Percentiles rank a stretch among this genome's conserved stretches.
Conservation (phyloP, 768 basidiomycete genomes). For the Rhodotorula kratochvilovae region DNA sequence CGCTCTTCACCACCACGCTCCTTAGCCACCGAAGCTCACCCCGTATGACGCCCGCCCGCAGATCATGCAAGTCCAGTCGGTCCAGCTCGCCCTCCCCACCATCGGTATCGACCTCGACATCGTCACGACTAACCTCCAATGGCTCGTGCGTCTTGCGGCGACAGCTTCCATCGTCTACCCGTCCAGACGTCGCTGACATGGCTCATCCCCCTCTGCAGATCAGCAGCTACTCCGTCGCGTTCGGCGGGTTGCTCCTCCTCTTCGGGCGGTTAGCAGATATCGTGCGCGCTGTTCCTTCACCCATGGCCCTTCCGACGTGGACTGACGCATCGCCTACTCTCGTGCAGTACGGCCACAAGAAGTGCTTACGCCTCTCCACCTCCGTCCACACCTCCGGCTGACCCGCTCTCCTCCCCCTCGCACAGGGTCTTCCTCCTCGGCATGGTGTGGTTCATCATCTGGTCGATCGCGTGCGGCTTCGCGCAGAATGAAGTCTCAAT, state of each 20-base stretch:
- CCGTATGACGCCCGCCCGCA: neutral
- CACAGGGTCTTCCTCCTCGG: slow-evolving; percentile 60
- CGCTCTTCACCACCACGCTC: neutral
- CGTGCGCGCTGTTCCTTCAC: slow-evolving; percentile 11
- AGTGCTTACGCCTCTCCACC: neutral
- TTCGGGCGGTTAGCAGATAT: slow-evolving; percentile 71
- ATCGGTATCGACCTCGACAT: slow-evolving; percentile 11
- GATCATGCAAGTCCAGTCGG: slow-evolving; percentile 6
- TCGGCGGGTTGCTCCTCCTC: slow-evolving; percentile 57
- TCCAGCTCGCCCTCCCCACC: slow-evolving; percentile 1
- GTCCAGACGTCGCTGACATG: too few relatives aligned
- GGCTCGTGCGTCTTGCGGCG: slow-evolving; percentile 1
- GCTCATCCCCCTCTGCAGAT: too few relatives aligned
- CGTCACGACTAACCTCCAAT: slow-evolving; percentile 11
- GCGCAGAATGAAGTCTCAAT: slow-evolving; percentile 59
- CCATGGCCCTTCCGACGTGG: too few relatives aligned
- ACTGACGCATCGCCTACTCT: too few relatives aligned
- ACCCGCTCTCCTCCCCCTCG: neutral
- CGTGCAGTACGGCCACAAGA: slow-evolving; percentile 62
- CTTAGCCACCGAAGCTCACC: neutral
- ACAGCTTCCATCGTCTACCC: too few relatives aligned
- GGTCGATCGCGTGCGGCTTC: slow-evolving; percentile 65
- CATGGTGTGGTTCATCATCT: slow-evolving; percentile 55
- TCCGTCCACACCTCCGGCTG: neutral
- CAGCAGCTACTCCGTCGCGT: slow-evolving; percentile 20